Evolutionary conservation across 2,329 filamentous ascomycete genomes (phyloP).

Genomic region (Hymenoscyphus repandus): DNA sequence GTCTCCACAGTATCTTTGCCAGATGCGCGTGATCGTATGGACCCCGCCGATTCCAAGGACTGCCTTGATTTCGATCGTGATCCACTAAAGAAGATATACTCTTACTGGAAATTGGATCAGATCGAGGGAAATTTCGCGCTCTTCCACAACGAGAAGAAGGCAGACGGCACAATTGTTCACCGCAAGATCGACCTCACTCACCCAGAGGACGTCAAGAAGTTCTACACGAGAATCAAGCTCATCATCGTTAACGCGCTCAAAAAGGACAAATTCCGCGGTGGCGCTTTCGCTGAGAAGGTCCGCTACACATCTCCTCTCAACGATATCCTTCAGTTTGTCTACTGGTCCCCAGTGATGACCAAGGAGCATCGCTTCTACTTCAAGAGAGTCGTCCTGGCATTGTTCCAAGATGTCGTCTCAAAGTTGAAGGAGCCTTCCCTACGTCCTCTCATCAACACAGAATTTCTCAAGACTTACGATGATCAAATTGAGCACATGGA

Average conservation of each 20-base stretch:
- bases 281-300: conserved; percentile 5
- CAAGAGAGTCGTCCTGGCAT: not conserved
- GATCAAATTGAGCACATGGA: not conserved
- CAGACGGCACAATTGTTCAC: not conserved
- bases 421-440: not conserved
- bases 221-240: conserved; percentile 1
- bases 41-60: conserved; percentile 1
- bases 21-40: not conserved
- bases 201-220: not conserved
- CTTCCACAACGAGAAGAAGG: not conserved
- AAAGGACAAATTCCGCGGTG: not conserved
- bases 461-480: not conserved
- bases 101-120: conserved; percentile 2
- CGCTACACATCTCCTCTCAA: not conserved
- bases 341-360: conserved; percentile 5
- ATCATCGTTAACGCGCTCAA: not conserved
- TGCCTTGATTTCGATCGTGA: conserved; percentile 2
- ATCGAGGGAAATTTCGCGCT: not conserved
- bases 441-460: not conserved
- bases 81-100: not conserved
- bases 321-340: conserved; percentile 6
- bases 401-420: not conserved
- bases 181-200: not conserved
- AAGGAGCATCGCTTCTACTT: conserved; percentile 2
- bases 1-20: not conserved